Base-by-base conservation (phyloP, 768 basidiomycete species). In the Phylloporus sp. region DNA sequence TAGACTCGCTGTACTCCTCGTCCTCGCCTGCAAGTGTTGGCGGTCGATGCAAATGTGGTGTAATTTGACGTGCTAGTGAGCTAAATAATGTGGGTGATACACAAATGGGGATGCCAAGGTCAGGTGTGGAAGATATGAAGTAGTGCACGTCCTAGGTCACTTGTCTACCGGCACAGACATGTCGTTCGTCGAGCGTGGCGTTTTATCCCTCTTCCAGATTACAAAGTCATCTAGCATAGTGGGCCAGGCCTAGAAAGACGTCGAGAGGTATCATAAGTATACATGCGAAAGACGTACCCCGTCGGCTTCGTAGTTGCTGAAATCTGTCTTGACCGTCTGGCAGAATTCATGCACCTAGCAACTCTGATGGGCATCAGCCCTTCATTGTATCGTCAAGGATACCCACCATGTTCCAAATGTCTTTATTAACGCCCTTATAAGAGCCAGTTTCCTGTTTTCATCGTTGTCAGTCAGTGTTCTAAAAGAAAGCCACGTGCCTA, bases 341-440 rank as follows among this genome's bases (percentile, higher is more conserved):
- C 83, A 86, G 62, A 93, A 93, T 62, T 91, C 90, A 35, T 84
- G 74, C 71, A 87, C 83, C 88, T 91, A 62, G 7, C 48, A 47
- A 38, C 11, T 18, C 10, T 35, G 23, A 46, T 54, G 7, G 53
- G 42, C 42, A 42, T 12, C 22, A 22, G 22, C 22, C 18, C 35
- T 16, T 24, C 29, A 9, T 11, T 27, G 26, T 8, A 4, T 20
- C 12, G 22, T 39, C 11, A 32, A 50, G 23, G 23, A 29, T 28
- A 71, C 76, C 13, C 53, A 87, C 89, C 90, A 92, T 92, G 50
- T 69, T 79, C 91, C 91, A 94, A 9, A 91, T 70, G 69, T 94
- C 91, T 62, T 88, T 88, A 67, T 90, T 92, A 13, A 84, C 81
- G 0, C 84, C 86, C 62, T 85, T 91, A 70, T 88, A 90, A 4